phyloP scores from a whole-genome alignment of 2,329 filamentous ascomycete genomes.

The Hypomyces perniciosus region DNA sequence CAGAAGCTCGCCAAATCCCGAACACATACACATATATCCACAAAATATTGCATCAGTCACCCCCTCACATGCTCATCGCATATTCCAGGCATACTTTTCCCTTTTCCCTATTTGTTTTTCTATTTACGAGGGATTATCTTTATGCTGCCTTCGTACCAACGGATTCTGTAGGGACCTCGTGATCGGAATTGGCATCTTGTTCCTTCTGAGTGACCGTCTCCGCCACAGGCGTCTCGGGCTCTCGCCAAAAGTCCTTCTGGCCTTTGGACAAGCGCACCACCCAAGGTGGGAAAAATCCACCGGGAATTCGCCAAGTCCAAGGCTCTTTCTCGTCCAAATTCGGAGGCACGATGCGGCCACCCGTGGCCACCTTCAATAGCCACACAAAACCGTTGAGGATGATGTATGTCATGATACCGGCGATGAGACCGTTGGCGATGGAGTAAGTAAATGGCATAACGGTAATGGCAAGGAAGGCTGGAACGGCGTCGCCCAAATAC shows the following conservation, averaged over 20 bases:
- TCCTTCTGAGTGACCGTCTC: slow-evolving; percentile 10
- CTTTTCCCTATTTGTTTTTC: no score
- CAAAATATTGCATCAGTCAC: no score
- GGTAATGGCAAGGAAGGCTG: slow-evolving; percentile 76
- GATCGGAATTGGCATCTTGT: slow-evolving; percentile 15
- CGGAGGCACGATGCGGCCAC: slow-evolving; percentile 65
- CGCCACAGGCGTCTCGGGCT: slow-evolving; percentile 18
- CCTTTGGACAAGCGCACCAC: slow-evolving; percentile 56
- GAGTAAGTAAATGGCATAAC: slow-evolving; percentile 89
- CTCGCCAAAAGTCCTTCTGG: slow-evolving; percentile 68
- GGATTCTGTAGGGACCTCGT: slow-evolving; percentile 11
- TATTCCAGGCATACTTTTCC: no score
- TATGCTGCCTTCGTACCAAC: slow-evolving; percentile 6
- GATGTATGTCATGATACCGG: slow-evolving; percentile 70
- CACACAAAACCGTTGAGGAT: slow-evolving; percentile 67
- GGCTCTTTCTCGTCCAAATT: slow-evolving; percentile 72
- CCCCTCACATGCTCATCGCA: no score
- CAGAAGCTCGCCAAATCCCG: neutral
- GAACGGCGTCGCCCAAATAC: slow-evolving; percentile 77
- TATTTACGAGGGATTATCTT: neutral
- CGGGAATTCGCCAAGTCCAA: slow-evolving; percentile 73
- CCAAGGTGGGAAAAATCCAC: slow-evolving; percentile 72
- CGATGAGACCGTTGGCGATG: slow-evolving; percentile 81
- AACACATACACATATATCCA: no score
- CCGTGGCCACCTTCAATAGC: slow-evolving; percentile 58